Evolutionary conservation across 2,329 filamentous ascomycete species (phyloP).

Genomic region (Neoarthrinium moseri): DNA sequence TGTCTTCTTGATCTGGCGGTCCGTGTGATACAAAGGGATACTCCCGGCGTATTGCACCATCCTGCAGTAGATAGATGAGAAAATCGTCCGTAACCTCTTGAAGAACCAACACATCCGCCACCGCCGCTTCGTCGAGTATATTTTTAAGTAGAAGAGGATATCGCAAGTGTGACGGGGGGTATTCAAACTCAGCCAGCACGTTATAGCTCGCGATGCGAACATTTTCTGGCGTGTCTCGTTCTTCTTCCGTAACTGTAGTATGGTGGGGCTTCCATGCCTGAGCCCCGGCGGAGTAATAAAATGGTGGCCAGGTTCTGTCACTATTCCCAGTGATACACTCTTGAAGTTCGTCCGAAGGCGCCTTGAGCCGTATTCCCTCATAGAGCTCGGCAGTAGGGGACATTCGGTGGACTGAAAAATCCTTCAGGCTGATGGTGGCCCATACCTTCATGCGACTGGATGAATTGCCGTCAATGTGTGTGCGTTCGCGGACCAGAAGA

Average conservation of each 20-base stretch:
- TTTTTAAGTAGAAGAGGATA: conserved; percentile 43
- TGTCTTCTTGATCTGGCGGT: conserved; percentile 48
- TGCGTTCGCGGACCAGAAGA: conserved; percentile 50
- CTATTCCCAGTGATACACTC: conserved; percentile 5
- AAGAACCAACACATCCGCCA: conserved; percentile 50
- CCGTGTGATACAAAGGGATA: conserved; percentile 60
- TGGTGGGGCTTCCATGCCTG: conserved; percentile 19
- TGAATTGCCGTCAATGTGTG: conserved; percentile 24
- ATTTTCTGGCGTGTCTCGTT: conserved; percentile 7
- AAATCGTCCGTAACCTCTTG: conserved; percentile 67
- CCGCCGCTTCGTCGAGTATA: conserved; percentile 39
- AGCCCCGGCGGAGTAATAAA: conserved; percentile 14
- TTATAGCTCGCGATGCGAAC: conserved; percentile 49
- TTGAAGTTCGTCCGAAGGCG: not conserved
- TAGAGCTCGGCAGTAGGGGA: conserved; percentile 15
- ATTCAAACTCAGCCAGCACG: conserved; percentile 49
- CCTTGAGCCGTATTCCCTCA: too few species aligned
- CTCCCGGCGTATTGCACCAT: conserved; percentile 39
- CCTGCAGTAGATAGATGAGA: conserved; percentile 51
- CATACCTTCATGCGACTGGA: conserved; percentile 55
- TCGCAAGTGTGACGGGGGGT: conserved; percentile 40
- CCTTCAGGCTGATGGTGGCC: conserved; percentile 43
- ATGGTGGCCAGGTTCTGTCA: conserved; percentile 16
- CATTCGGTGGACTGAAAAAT: conserved; percentile 14
- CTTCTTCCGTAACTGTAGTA: too few species aligned